Base-by-base conservation (phyloP, 176 grass and related monocot genomes). In the Aegilops tauschii region DNA sequence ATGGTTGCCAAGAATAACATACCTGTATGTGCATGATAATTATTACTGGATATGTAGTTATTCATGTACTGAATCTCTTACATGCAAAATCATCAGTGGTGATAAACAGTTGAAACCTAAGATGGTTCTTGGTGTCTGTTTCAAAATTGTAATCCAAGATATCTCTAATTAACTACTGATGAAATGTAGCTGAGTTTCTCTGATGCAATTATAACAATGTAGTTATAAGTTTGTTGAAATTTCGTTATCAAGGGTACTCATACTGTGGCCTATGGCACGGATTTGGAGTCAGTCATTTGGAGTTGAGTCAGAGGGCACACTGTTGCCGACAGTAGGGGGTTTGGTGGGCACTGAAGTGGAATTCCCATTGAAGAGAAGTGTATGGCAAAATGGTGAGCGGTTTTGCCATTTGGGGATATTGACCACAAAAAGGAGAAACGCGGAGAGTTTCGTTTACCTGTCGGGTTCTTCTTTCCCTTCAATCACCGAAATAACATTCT, bases 391-490 rank as follows among this genome's bases (percentile, higher is more conserved):
- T 3, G 8, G 56, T 63, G 54, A 37, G 14, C 59, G 9, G 54
- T 66, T 75, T 84, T 30, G 63, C 45, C 10, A 44, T 74, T 75
- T 80, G 39, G 45, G 54, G 75, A 56, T 17, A 54, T 9, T 80
- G 37, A 4, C 36, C 31, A 12, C 2, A 61, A 34, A 9, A 21
- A 29, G 34, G 5, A 45, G 35, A 83, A 62, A 68, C 16, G 50
- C 29, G 12, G 30, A 47, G 66, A 84, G 72, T 66, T 75, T 86
- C 7, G 9, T 39, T 45, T 30, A 98, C 96, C 93, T 81, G 11
- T 95, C 93, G 16, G 91, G 93, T 77, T 98, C 96, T 86, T 98
- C 93, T 86, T 92, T 84, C 23, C 96, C 96, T 95, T 98, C 88
- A 23, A 98, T 94, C 64, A 95, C 90, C 28, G 91, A 89, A 88